Conservation (phyloP, 257 asterid genomes). For the Thymus quinquecostatus region DNA sequence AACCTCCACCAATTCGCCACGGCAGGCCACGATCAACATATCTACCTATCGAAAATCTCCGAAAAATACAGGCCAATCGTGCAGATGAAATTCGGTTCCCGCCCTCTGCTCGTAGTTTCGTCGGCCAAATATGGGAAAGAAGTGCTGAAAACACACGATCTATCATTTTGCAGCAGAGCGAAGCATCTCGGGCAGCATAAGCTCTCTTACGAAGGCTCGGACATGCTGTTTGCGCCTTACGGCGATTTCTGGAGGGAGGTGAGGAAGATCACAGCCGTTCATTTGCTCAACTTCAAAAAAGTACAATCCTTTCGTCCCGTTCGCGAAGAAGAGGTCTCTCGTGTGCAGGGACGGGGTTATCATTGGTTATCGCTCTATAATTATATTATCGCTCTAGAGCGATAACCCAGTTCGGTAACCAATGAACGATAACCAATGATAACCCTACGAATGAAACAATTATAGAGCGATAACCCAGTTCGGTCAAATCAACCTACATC, state of each 20-base stretch:
- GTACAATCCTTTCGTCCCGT: slow-evolving; percentile 12
- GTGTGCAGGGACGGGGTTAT: too few species aligned
- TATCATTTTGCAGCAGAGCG: slow-evolving; percentile 9
- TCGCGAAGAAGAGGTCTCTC: too few species aligned
- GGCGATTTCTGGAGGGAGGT: slow-evolving; percentile 4
- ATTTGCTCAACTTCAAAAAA: neutral
- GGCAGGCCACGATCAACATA: neutral
- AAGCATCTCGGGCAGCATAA: neutral
- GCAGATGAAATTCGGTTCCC: neutral
- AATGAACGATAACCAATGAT: too few species aligned
- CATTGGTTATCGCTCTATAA: too few species aligned
- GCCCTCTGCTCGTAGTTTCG: neutral
- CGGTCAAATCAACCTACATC: too few species aligned
- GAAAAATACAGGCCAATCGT: slow-evolving; percentile 8
- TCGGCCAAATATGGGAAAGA: neutral
- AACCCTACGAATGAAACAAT: too few species aligned
- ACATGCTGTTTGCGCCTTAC: slow-evolving; percentile 1
- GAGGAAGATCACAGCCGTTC: neutral
- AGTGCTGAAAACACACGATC: slow-evolving; percentile 25
- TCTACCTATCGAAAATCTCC: neutral
- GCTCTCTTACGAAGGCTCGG: neutral
- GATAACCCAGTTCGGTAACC: too few species aligned
- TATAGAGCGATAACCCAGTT: too few species aligned
- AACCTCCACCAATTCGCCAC: slow-evolving; percentile 16
- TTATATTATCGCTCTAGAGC: too few species aligned